These are phyloP conservation scores for Lentinula aciculospora DNA, from an alignment of 768 basidiomycete species.

Conservation along the genomic window DNA sequence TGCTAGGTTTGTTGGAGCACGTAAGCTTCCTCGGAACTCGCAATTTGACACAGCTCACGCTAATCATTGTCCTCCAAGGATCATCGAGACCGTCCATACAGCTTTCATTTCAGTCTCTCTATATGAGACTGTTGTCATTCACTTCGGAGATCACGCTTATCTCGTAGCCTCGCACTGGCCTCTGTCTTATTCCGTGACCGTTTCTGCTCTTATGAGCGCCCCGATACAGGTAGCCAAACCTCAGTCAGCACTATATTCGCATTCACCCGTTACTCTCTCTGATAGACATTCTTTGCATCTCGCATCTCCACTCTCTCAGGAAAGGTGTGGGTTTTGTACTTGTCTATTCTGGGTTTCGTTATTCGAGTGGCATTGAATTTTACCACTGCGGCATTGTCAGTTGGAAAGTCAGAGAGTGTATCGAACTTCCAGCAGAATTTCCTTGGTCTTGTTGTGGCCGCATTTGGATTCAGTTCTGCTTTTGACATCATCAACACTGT, in stretches of 20 bases:
- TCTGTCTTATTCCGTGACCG: neutral
- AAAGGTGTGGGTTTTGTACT: neutral
- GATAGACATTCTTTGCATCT: neutral
- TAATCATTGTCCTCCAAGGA: no score
- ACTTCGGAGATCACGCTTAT: neutral
- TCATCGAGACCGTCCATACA: no score
- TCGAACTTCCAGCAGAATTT: neutral
- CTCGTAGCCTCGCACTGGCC: neutral
- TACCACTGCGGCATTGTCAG: neutral
- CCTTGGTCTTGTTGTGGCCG: neutral
- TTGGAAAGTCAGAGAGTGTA: neutral
- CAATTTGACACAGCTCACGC: no score
- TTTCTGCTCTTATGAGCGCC: neutral
- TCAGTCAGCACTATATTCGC: neutral
- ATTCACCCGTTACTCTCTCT: no score
- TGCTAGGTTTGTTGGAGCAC: no score
- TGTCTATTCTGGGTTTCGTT: neutral
- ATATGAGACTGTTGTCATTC: neutral
- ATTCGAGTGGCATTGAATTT: neutral
- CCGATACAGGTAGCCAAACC: neutral
- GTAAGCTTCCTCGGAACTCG: no score
- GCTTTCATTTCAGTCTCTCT: no score
- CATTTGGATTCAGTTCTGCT: neutral
- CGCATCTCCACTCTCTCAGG: neutral
- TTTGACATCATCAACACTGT: neutral